Evolutionary conservation across 2,329 filamentous ascomycete species (phyloP), one percentile per base, ranked within the genome.

Genomic region (Ceratocystis lukuohia): DNA sequence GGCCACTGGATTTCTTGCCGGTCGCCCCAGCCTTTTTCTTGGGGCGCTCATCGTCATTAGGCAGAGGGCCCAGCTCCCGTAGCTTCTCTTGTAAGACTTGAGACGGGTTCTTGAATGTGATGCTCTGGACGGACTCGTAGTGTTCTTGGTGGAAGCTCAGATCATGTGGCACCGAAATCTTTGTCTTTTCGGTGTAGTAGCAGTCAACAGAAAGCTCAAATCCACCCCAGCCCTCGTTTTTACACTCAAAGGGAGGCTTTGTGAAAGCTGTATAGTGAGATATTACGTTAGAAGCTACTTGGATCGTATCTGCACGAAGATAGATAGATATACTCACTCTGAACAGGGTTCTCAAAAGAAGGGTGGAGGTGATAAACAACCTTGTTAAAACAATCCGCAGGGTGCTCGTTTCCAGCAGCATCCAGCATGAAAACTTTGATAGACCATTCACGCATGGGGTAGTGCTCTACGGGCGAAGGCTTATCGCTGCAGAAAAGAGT

Each of bases 221-320:
- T 78, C 97, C 94, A 73, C 94, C 94, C 94, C 94, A 99, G 71
- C 94, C 94, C 77, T 96, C 89, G 77, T 99, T 96, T 70, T 85
- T 81, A 76, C 96, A 96, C 70, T 82, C 83, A 79, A 97, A 99
- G 0, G 94, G 94, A 0, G 91, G 84, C 70, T 88, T 87, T 73
- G 86, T 87, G 79, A 96, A 88, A 28, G 84, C 89, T 94, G 50
- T 17, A 61, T n/a, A 22, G 5, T 33, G 56, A 59, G 17, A 37
- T 17, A 17, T 30, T 4, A 30, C 5, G 53, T 57, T 28, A 57
- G 53, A 30, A 15, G 10, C 3, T 30, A 12, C 28, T 17, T 41
- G 12, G 4, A 41, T 41, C 12, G 37, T 41, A 41, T 41, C 37
- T 15, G 37, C 10, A 41, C 12, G 12, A 33, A 33, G 28, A 20